These are phyloP conservation scores for Colletotrichum orbiculare DNA, from an alignment of 2,329 filamentous ascomycete genomes.

Conservation along the genomic window DNA sequence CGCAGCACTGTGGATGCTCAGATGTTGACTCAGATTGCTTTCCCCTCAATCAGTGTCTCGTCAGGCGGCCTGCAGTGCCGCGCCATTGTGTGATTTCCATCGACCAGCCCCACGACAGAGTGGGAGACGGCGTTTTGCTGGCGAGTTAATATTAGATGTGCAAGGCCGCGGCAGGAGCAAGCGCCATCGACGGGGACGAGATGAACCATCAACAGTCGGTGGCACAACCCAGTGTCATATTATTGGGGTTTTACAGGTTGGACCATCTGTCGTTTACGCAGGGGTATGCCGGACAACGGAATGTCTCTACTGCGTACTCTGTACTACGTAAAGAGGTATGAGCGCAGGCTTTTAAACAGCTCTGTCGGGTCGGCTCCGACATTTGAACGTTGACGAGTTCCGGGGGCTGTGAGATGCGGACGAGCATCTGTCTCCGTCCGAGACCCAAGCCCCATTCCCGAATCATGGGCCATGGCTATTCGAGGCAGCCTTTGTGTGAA, in stretches of 20 bases:
- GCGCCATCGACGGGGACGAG: background rate
- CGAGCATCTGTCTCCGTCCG: constrained; percentile 1
- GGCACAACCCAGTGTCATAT: constrained; percentile 17
- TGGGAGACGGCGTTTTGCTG: background rate
- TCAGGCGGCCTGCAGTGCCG: no score
- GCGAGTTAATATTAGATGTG: background rate
- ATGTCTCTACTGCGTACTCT: background rate
- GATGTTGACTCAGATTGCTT: constrained; percentile 15
- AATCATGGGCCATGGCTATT: no score
- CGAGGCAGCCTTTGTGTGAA: background rate
- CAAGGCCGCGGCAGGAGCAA: background rate
- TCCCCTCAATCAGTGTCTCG: constrained; percentile 4
- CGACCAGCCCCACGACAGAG: no score
- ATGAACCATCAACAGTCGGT: constrained; percentile 21
- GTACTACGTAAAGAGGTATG: constrained; percentile 13
- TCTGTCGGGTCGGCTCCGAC: constrained; percentile 32
- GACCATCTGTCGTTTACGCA: constrained; percentile 9
- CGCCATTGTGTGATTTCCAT: background rate
- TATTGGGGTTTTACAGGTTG: constrained; percentile 14
- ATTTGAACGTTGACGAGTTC: constrained; percentile 20
- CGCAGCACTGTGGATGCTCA: constrained; percentile 9
- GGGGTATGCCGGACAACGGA: constrained; percentile 20
- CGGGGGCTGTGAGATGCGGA: constrained; percentile 8
- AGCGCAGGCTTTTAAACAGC: constrained; percentile 2
- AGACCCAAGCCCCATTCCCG: constrained; percentile 1